phyloP scores from a whole-genome alignment of 208 protist species.

The Porcisia hertigi region DNA sequence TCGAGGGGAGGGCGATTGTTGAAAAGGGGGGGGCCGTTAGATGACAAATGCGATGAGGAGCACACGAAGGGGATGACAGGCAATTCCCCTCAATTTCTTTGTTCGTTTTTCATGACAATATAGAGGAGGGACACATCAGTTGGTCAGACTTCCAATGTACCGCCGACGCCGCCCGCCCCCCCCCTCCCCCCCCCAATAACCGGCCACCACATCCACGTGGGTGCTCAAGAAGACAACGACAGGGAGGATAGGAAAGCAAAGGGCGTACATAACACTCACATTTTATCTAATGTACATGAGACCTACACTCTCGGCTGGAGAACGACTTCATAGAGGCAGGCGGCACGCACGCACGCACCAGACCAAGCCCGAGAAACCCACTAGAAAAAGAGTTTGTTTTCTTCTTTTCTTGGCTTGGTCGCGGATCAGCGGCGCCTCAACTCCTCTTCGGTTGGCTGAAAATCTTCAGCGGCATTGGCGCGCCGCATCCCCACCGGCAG shows the following conservation, averaged over 20 bases:
- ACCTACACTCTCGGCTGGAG: background rate
- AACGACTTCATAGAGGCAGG: background rate
- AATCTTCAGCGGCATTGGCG: conserved; percentile 69
- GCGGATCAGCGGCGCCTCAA: conserved; percentile 31
- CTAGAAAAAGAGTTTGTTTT: background rate
- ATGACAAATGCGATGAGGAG: too few species aligned
- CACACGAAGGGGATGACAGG: too few species aligned
- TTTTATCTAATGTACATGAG: background rate
- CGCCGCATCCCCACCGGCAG: conserved; percentile 77
- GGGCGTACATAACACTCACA: background rate
- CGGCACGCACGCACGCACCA: background rate
- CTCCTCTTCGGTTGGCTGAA: conserved; percentile 73
- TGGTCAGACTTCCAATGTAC: too few species aligned
- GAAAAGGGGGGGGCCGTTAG: too few species aligned
- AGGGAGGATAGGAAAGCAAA: background rate
- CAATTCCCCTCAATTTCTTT: too few species aligned
- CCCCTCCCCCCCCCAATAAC: background rate
- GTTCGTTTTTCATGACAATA: background rate
- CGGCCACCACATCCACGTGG: too few species aligned
- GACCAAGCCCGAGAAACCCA: background rate
- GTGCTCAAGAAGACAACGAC: too few species aligned
- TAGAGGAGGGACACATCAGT: too few species aligned
- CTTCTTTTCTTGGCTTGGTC: background rate
- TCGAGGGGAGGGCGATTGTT: too few species aligned
- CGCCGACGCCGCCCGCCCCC: too few species aligned